A percentile compares a stretch with the other conserved stretches of the same genome.
These are phyloP conservation scores for Penstemon newberryi DNA, from an alignment of 257 asterid species.

Conservation along the genomic window DNA sequence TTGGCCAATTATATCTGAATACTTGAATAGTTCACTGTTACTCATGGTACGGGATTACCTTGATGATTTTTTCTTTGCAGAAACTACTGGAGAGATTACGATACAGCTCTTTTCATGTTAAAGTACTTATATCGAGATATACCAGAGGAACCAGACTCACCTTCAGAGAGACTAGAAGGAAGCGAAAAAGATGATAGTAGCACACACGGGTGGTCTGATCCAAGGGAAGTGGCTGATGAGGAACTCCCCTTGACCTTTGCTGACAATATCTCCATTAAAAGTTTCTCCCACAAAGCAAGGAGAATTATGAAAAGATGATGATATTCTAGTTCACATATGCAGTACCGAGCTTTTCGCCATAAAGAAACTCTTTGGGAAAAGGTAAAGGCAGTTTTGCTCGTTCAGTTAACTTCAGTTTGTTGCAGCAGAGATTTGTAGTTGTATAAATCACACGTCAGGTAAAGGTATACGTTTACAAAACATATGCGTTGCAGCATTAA, in stretches of 20 bases:
- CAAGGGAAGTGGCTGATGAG: conserved; percentile 57
- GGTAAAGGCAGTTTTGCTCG: background rate
- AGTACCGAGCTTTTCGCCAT: background rate
- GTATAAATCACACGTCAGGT: no score
- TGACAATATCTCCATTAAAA: conserved; percentile 45
- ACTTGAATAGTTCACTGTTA: no score
- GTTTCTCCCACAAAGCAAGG: conserved; percentile 60
- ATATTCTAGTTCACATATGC: background rate
- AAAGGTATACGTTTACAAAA: no score
- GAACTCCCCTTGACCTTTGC: conserved; percentile 88
- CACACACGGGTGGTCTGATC: conserved; percentile 51
- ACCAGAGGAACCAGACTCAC: conserved; percentile 56
- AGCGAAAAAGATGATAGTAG: conserved; percentile 38
- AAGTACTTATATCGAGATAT: conserved; percentile 81
- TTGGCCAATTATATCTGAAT: no score
- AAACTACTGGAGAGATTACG: conserved; percentile 92
- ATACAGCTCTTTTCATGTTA: conserved; percentile 90
- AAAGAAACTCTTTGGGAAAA: no score
- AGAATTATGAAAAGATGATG: conserved; percentile 34
- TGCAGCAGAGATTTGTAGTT: background rate
- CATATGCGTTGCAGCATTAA: no score
- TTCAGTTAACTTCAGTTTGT: background rate
- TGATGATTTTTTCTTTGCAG: conserved; percentile 39
- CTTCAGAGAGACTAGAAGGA: conserved; percentile 34
- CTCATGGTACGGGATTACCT: background rate